Conservation (phyloP, 2,329 filamentous ascomycete genomes). For the Epichloe sp. region DNA sequence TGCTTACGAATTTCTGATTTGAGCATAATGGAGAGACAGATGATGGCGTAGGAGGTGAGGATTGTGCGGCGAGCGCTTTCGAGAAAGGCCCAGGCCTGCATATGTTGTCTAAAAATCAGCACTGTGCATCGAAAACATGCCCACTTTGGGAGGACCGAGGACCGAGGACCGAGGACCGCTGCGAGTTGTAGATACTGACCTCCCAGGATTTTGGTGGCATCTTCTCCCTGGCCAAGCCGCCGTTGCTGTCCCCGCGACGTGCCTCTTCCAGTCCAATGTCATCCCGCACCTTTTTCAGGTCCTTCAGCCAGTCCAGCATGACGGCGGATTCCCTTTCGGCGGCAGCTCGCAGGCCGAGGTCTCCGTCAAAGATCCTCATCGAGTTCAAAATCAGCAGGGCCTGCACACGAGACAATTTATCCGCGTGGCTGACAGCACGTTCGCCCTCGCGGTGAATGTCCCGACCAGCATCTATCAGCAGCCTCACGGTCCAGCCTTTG, state of each 20-base stretch:
- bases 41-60: conserved; percentile 19
- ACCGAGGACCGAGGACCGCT: too few species aligned
- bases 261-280: conserved; percentile 19
- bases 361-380: conserved; percentile 31
- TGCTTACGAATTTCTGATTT: conserved; percentile 18
- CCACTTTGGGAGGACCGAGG: too few species aligned
- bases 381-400: conserved; percentile 28
- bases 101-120: neutral
- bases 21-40: conserved; percentile 22
- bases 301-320: conserved; percentile 23
- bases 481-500: conserved; percentile 25
- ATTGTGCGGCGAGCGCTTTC: conserved; percentile 28
- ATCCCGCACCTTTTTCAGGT: conserved; percentile 19
- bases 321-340: conserved; percentile 25
- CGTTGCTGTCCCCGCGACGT: conserved; percentile 7
- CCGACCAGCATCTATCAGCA: conserved; percentile 23
- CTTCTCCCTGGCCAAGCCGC: conserved; percentile 11
- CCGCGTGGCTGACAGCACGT: conserved; percentile 16
- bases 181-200: conserved; percentile 12
- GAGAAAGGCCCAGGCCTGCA: conserved; percentile 27
- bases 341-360: conserved; percentile 26
- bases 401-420: conserved; percentile 31
- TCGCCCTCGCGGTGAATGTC: conserved; percentile 24
- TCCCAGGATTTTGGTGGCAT: conserved; percentile 29
- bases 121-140: neutral